Conservation (phyloP, 169 alveolate species). For the Cyclospora cayetanensis region DNA sequence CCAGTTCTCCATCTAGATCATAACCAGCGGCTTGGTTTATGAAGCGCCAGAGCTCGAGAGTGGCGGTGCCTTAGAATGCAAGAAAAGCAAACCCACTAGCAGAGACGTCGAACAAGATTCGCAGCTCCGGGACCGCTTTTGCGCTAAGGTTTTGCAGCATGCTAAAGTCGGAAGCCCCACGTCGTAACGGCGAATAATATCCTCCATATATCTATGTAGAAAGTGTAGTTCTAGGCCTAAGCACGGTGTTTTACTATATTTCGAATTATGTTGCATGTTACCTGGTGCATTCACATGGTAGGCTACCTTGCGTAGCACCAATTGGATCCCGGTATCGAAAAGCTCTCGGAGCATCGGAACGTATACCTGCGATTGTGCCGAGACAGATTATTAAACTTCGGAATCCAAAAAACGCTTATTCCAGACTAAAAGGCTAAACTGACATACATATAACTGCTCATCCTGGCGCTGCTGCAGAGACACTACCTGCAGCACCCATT, state of each 20-base stretch:
- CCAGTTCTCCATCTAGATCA: constrained; percentile 44
- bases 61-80: background rate
- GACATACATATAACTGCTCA: background rate
- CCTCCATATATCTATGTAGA: no score
- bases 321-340: constrained; percentile 29
- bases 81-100: background rate
- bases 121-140: no score
- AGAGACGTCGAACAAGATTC: no score
- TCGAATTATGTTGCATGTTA: no score
- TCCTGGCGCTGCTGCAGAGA: background rate
- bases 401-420: background rate
- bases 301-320: constrained; percentile 43
- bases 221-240: no score
- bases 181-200: no score
- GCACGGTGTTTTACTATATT: no score
- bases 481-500: no score
- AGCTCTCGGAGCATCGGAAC: constrained; percentile 56
- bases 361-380: constrained; percentile 21
- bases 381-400: background rate
- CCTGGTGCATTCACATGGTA: no score
- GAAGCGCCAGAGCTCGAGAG: constrained; percentile 36
- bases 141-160: no score
- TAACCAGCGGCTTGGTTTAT: constrained; percentile 33
- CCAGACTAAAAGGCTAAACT: background rate
- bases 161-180: no score